Percentiles rank a stretch among this genome's conserved stretches.
phyloP scores from a whole-genome alignment of 1,139 yeast species.

The Saccharomyces hybrid region DNA sequence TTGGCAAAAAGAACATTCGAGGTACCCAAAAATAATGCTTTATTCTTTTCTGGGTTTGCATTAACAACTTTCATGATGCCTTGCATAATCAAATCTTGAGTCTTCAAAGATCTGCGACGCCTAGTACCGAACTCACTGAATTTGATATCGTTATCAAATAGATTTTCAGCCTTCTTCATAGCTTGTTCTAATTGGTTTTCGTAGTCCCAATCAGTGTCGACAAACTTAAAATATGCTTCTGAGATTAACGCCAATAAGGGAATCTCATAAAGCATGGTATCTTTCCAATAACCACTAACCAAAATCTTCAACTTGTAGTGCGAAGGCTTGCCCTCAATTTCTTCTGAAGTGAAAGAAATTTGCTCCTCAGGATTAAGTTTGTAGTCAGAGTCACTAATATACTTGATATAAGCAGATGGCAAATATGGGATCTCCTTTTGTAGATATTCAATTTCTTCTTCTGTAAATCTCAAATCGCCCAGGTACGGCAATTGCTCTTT shows the following conservation, averaged over 20 bases:
- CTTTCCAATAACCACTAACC: conserved; percentile 70
- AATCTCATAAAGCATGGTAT: conserved; percentile 83
- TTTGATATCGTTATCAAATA: conserved; percentile 50
- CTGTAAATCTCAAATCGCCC: conserved; percentile 46
- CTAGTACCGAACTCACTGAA: conserved; percentile 96
- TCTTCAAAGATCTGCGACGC: conserved; percentile 70
- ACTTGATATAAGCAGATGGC: conserved; percentile 57
- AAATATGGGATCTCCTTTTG: conserved; percentile 51
- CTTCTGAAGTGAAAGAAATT: conserved; percentile 33
- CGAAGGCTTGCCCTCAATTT: conserved; percentile 34
- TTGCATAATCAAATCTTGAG: conserved; percentile 67
- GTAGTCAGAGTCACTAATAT: conserved; percentile 40
- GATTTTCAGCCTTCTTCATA: conserved; percentile 43
- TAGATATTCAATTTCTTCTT: conserved; percentile 63
- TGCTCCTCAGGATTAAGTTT: conserved; percentile 56
- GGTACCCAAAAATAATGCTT: conserved; percentile 60
- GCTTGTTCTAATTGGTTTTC: conserved; percentile 70
- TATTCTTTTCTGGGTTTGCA: conserved; percentile 27
- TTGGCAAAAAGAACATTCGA: conserved; percentile 83
- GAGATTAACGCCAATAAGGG: conserved; percentile 80
- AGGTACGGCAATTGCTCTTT: conserved; percentile 43
- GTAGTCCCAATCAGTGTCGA: conserved; percentile 78
- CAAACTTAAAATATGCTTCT: conserved; percentile 85
- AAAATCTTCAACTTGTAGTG: conserved; percentile 45
- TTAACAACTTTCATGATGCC: conserved; percentile 51